These are phyloP conservation scores for Ogataea hybrid DNA, from an alignment of 1,139 yeast species.

Conservation along the genomic window DNA sequence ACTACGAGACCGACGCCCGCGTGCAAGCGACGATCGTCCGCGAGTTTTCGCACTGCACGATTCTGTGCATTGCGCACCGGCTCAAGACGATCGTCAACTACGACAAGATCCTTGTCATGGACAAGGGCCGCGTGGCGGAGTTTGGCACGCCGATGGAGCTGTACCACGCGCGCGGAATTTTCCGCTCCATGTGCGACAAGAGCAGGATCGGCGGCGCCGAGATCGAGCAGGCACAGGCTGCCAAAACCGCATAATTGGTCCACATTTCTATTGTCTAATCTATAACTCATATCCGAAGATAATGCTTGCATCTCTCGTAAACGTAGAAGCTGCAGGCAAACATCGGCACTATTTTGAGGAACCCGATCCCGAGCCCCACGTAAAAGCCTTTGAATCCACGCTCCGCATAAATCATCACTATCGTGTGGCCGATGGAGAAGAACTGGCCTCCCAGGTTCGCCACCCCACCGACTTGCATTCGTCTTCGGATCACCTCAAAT, in stretches of 20 bases:
- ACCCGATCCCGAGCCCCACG: conserved; percentile 93
- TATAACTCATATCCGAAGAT: conserved; percentile 18
- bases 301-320: conserved; percentile 76
- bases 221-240: conserved; percentile 8
- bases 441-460: conserved; percentile 56
- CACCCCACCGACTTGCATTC: conserved; percentile 95
- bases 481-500: conserved; percentile 87
- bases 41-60: conserved; percentile 47
- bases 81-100: conserved; percentile 51
- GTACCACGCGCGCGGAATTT: conserved; percentile 35
- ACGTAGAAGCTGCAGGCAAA: conserved; percentile 94
- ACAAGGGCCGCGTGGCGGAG: conserved; percentile 48
- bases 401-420: conserved; percentile 60
- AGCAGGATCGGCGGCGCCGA: conserved; percentile 29
- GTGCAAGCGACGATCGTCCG: conserved; percentile 47
- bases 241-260: not conserved
- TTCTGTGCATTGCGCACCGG: conserved; percentile 56
- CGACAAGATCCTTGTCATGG: conserved; percentile 52
- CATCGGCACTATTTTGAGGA: conserved; percentile 94
- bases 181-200: conserved; percentile 38
- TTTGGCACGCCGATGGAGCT: conserved; percentile 48
- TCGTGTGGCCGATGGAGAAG: conserved; percentile 51
- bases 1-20: conserved; percentile 52
- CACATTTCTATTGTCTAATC: not conserved
- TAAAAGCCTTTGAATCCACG: conserved; percentile 84